These are phyloP conservation scores for Incumbomyces lentus DNA, from an alignment of 2,329 filamentous ascomycete species.

Conservation along the genomic window DNA sequence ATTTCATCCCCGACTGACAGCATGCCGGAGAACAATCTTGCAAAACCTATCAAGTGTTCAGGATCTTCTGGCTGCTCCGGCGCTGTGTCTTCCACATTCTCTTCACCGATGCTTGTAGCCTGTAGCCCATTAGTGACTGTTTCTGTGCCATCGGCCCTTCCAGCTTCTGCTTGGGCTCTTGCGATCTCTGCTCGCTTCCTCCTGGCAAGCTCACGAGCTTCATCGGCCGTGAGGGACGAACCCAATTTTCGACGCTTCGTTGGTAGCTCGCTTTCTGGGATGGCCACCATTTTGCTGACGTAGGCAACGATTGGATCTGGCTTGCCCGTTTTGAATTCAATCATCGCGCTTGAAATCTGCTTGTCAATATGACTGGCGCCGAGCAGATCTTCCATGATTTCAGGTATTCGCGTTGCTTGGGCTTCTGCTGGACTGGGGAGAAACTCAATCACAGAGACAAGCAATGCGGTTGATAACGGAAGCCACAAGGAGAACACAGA, in stretches of 20 bases:
- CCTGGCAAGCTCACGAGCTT: constrained; percentile 76
- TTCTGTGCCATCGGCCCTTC: constrained; percentile 51
- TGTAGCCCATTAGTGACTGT: constrained; percentile 50
- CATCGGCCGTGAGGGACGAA: constrained; percentile 67
- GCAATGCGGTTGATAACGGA: constrained; percentile 78
- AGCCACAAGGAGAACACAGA: constrained; percentile 85
- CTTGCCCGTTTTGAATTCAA: constrained; percentile 60
- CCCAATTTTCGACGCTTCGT: constrained; percentile 66
- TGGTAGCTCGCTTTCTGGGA: constrained; percentile 84
- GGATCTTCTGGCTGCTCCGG: constrained; percentile 44
- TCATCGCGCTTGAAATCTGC: constrained; percentile 67
- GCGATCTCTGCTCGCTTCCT: constrained; percentile 85
- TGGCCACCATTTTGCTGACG: constrained; percentile 95
- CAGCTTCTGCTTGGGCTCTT: constrained; percentile 57
- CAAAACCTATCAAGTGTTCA: constrained; percentile 90
- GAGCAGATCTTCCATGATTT: constrained; percentile 68
- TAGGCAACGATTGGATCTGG: constrained; percentile 80
- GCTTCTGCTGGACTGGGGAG: constrained; percentile 73
- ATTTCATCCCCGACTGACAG: constrained; percentile 81
- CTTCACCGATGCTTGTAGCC: constrained; percentile 34
- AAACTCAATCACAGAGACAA: constrained; percentile 90
- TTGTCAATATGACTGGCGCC: constrained; percentile 61
- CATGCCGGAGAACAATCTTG: constrained; percentile 82
- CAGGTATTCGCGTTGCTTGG: constrained; percentile 69
- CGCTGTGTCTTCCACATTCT: constrained; percentile 39